Base-by-base conservation (phyloP, 2,329 filamentous ascomycete species). In the Diaporthe sp. region DNA sequence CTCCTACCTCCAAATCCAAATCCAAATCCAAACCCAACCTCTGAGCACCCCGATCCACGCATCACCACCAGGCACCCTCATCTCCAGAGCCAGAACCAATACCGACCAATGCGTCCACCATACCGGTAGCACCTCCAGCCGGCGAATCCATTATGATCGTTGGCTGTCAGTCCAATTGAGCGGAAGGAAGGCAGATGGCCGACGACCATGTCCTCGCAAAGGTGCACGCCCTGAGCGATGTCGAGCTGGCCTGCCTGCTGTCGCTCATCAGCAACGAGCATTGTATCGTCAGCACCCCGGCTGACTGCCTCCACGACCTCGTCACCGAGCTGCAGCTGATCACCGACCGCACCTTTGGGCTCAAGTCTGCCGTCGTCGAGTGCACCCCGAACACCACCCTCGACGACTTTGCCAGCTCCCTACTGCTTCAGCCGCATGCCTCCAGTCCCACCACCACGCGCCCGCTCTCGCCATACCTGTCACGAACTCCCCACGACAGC, bases 191-290 rank as follows among this genome's bases (percentile, higher is more conserved):
- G 79, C 80, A 82, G 81, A 94, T 94, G 92, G 91, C 90, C 83
- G 87, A 90, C 85, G 87, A 89, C 81, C 84, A 85, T 74, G 87
- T 95, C 77, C 86, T 93, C 77, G 87, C 90, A 77, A 93, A 93
- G 83, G 90, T 97, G 79, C 94, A 96, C 81, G 89, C 91, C 79
- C 88, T 98, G 77, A 94, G 93, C 81, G 96, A 98, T 85, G 89
- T 98, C 55, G 96, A 98, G 85, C 91, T 98, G 76, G 97, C 96
- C 34, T 86, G 94, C 19, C 89, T 98, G 55, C 90, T 98, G 69
- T 96, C 94, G 81, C 90, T 98, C 70, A 89, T 95, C 77, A 92
- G 93, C 76, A 90, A 93, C 78, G 94, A 98, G 83, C 96, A 98
- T 83, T 98, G 95, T 85, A 92, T 98, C 79, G 92, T 98, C 81